Percentiles rank a stretch among this genome's conserved stretches.
Evolutionary conservation across 129 eudicot species (phyloP).

Genomic region (Flaveria linearis): DNA sequence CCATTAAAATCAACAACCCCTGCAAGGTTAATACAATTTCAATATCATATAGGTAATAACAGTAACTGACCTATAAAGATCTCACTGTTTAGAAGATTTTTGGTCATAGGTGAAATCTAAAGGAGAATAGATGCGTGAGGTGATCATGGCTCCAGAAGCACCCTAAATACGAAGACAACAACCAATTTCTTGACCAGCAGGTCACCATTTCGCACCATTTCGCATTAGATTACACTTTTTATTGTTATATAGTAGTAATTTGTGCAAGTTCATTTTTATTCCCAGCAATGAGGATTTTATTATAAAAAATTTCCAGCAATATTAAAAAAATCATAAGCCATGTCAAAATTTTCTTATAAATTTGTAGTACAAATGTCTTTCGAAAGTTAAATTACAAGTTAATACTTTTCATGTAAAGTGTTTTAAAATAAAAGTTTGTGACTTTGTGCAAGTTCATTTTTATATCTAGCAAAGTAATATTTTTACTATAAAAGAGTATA

Average conservation of each 20-base stretch:
- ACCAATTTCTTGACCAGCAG: no score
- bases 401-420: not conserved
- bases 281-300: not conserved
- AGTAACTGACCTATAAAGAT: no score
- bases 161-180: no score
- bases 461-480: not conserved
- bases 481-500: not conserved
- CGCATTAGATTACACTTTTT: not conserved
- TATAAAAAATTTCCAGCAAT: not conserved
- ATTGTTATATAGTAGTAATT: not conserved
- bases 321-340: not conserved
- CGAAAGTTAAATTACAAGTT: no score
- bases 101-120: no score
- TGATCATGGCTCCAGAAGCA: no score
- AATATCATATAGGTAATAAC: no score
- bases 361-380: not conserved
- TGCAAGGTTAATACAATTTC: no score
- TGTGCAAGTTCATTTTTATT: not conserved
- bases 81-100: no score
- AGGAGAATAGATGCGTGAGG: no score
- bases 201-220: no score
- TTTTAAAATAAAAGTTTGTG: not conserved
- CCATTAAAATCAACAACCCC: no score
- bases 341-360: not conserved
- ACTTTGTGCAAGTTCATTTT: slow-evolving; percentile 1